Conservation (phyloP, 2,329 filamentous ascomycete species). For the Exophiala spinifera region DNA sequence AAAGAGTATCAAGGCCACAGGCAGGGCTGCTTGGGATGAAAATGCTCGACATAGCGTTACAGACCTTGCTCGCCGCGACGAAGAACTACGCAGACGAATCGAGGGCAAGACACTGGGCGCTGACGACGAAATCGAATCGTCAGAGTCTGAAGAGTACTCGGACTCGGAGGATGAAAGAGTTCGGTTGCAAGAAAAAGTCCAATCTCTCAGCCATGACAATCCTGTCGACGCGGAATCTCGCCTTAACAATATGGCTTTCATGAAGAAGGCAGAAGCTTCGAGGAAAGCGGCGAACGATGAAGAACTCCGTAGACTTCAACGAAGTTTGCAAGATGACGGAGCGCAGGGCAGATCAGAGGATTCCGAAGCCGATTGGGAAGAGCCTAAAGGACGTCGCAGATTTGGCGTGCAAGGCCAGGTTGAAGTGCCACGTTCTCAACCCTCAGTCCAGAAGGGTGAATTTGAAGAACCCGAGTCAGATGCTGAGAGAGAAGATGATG, state of each 20-base stretch:
- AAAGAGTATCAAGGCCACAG: conserved; percentile 74
- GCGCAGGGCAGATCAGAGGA: conserved; percentile 60
- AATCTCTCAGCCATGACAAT: conserved; percentile 37
- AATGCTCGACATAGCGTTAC: conserved; percentile 73
- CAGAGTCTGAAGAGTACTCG: conserved; percentile 62
- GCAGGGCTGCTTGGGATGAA: conserved; percentile 83
- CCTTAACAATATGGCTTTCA: conserved; percentile 85
- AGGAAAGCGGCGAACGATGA: conserved; percentile 79
- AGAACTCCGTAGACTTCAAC: conserved; percentile 65
- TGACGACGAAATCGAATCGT: conserved; percentile 59
- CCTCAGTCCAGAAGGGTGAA: conserved; percentile 46
- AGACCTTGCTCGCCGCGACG: conserved; percentile 77
- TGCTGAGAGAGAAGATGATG: conserved; percentile 36
- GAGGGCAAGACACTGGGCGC: conserved; percentile 66
- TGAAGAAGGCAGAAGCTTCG: conserved; percentile 81
- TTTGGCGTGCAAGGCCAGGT: conserved; percentile 34
- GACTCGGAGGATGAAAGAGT: conserved; percentile 55
- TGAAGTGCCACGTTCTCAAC: conserved; percentile 31
- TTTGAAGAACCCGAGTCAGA: conserved; percentile 62
- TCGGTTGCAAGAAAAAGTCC: conserved; percentile 40
- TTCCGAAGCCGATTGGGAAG: conserved; percentile 54
- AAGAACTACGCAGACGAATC: conserved; percentile 75
- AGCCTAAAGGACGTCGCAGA: conserved; percentile 62
- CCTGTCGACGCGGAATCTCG: conserved; percentile 56
- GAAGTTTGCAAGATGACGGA: conserved; percentile 63